A percentile compares a stretch with the other conserved stretches of the same genome.
Evolutionary conservation across 2,329 filamentous ascomycete genomes (phyloP).

Genomic region (Aspergillus brunneoviolaceus): DNA sequence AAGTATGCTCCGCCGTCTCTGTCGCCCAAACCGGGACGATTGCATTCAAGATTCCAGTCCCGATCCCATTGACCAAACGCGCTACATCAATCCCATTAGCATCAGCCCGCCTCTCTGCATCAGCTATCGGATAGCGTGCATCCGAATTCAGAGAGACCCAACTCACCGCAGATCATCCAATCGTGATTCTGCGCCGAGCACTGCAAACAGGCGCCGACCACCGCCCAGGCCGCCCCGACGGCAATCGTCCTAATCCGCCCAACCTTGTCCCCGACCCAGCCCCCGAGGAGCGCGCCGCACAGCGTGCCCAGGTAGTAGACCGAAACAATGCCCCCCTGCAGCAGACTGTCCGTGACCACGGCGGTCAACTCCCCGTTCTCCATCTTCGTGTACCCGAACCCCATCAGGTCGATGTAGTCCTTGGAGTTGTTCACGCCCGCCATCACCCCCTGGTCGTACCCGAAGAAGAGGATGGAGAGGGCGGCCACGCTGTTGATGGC

Average conservation of each 20-base stretch:
- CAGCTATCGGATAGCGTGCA: background rate
- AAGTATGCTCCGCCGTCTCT: slow-evolving; percentile 67
- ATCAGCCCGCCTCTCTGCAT: background rate
- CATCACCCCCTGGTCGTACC: slow-evolving; percentile 57
- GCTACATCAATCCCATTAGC: slow-evolving; percentile 33
- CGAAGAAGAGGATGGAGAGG: slow-evolving; percentile 69
- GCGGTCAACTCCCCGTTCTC: slow-evolving; percentile 47
- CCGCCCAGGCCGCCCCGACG: slow-evolving; percentile 57
- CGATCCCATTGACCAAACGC: slow-evolving; percentile 62
- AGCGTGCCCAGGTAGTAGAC: slow-evolving; percentile 62
- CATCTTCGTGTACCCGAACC: slow-evolving; percentile 59
- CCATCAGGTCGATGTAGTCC: slow-evolving; percentile 65
- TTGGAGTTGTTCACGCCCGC: slow-evolving; percentile 66
- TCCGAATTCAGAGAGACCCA: background rate
- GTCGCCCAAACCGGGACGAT: slow-evolving; percentile 72
- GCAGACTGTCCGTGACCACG: slow-evolving; percentile 58
- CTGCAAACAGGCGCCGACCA: slow-evolving; percentile 64
- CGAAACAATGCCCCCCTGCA: slow-evolving; percentile 63
- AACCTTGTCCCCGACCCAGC: slow-evolving; percentile 62
- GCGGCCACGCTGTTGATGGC: slow-evolving; percentile 64
- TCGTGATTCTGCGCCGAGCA: slow-evolving; percentile 63
- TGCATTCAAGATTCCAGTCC: slow-evolving; percentile 68
- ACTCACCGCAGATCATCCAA: slow-evolving; percentile 68
- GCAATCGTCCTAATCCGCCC: slow-evolving; percentile 66
- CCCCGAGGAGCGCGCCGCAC: slow-evolving; percentile 62